Percentiles rank a stretch among this genome's conserved stretches.
phyloP scores from a whole-genome alignment of 805 yeast species.

The Lachancea nothofagi region DNA sequence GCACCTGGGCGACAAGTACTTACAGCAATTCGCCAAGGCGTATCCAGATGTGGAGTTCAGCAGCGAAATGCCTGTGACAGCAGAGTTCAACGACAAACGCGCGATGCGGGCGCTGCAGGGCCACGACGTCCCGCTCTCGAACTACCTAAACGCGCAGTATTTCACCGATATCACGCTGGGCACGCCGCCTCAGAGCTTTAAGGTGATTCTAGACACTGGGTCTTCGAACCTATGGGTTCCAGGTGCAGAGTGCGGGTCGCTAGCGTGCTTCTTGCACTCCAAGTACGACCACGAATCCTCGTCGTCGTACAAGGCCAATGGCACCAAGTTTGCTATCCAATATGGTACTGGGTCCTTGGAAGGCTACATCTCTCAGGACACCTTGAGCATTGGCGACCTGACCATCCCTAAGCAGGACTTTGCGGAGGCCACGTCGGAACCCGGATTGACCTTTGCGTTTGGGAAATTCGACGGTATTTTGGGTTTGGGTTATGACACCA shows the following conservation, averaged over 20 bases:
- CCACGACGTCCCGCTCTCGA: slow-evolving; percentile 80
- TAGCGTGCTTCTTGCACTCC: slow-evolving; percentile 91
- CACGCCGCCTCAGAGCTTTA: slow-evolving; percentile 88
- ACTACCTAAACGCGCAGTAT: slow-evolving; percentile 94
- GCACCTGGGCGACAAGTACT: slow-evolving; percentile 58
- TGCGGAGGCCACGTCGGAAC: slow-evolving; percentile 96
- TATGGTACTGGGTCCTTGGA: slow-evolving; percentile 92
- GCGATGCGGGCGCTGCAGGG: slow-evolving; percentile 21
- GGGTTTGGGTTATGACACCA: slow-evolving; percentile 90
- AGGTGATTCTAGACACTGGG: slow-evolving; percentile 94
- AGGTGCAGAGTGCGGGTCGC: slow-evolving; percentile 76
- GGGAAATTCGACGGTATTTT: slow-evolving; percentile 98
- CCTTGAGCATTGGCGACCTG: slow-evolving; percentile 68
- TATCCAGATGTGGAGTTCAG: slow-evolving; percentile 37
- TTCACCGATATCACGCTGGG: slow-evolving; percentile 88
- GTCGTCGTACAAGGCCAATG: slow-evolving; percentile 81
- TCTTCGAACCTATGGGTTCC: slow-evolving; percentile 98
- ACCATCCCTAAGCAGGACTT: slow-evolving; percentile 83
- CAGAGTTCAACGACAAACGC: slow-evolving; percentile 10
- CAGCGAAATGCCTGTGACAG: slow-evolving; percentile 21
- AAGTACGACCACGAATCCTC: slow-evolving; percentile 84
- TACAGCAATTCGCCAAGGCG: slow-evolving; percentile 42
- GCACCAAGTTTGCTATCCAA: slow-evolving; percentile 75
- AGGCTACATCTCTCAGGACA: slow-evolving; percentile 88
- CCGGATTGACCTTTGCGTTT: slow-evolving; percentile 96